Evolutionary conservation across 2,329 filamentous ascomycete genomes (phyloP), one percentile per base, ranked within the genome.

Genomic region (Exophiala dermatitidis): DNA sequence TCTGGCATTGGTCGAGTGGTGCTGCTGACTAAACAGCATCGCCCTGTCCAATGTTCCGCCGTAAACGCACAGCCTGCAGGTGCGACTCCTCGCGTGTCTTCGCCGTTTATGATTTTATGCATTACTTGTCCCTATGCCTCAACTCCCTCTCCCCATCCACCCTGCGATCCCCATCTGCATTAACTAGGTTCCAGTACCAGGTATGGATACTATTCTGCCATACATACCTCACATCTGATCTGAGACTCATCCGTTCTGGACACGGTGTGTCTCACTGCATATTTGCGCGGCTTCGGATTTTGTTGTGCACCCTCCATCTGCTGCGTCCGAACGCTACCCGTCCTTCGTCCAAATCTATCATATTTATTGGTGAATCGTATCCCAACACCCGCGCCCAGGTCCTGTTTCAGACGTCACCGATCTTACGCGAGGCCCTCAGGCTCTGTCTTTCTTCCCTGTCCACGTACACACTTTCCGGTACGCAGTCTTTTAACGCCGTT

Each of bases 361-460:
- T 45, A 54, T 45, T 31, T 50, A 54, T 41, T 45, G 19, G 19
- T 19, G 19, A 2, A 1, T 12, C 26, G 26, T 33, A 29, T 50
- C 45, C 34, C 49, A 40, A 48, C 26, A 26, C 30, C 28, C 33
- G 12, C n/a, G 28, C 32, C 45, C 50, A 46, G 46, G 34, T 5
- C 38, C 29, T n/a, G 38, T 53, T 34, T 48, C 50, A 50, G 44
- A 50, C 50, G 50, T 53, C 47, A 48, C 53, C 9, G 30, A 44
- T 41, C 46, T 32, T 46, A 52, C 50, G 42, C 56, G 52, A 55
- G 38, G 31, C 30, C 37, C 43, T 38, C 48, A 37, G 54, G 42
- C 42, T 33, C 12, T 29, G 37, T 26, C 28, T 52, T n/a, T 45
- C 48, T 33, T 33, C 42, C 38, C 42, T 44, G 33, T 40, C 28